Evolutionary conservation across 2,329 filamentous ascomycete genomes (phyloP).

Genomic region (Aspergillus tubingensis): DNA sequence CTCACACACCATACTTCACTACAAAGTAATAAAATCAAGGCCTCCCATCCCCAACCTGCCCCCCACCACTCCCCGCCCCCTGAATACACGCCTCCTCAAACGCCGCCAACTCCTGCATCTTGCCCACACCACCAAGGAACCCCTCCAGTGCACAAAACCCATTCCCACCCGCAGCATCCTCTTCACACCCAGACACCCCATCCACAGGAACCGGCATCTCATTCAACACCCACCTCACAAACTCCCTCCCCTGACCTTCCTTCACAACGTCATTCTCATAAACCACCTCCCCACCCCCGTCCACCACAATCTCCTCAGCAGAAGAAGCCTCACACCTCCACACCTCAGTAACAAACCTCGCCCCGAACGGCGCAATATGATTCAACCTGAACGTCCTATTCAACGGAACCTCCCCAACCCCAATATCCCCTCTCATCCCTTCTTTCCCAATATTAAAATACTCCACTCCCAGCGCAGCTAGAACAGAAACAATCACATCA

Average conservation of each 20-base stretch:
- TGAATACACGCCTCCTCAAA: slow-evolving; percentile 36
- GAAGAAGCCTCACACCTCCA: slow-evolving; percentile 49
- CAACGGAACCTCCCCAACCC: slow-evolving; percentile 39
- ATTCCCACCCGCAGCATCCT: slow-evolving; percentile 13
- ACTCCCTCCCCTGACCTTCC: slow-evolving; percentile 9
- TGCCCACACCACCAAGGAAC: slow-evolving; percentile 26
- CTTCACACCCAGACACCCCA: slow-evolving; percentile 29
- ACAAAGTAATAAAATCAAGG: slow-evolving; percentile 9
- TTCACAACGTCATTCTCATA: slow-evolving; percentile 25
- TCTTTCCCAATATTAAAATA: slow-evolving; percentile 47
- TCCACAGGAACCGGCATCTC: slow-evolving; percentile 30
- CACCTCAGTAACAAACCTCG: slow-evolving; percentile 57
- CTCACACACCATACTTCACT: neutral
- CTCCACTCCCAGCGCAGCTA: slow-evolving; percentile 57
- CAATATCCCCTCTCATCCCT: slow-evolving; percentile 28
- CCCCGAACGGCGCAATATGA: slow-evolving; percentile 57
- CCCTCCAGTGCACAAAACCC: slow-evolving; percentile 33
- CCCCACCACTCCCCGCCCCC: slow-evolving; percentile 22
- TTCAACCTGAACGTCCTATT: slow-evolving; percentile 53
- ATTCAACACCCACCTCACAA: slow-evolving; percentile 37
- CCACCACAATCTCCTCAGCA: slow-evolving; percentile 37
- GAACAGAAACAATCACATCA: slow-evolving; percentile 53
- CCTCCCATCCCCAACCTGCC: slow-evolving; percentile 30
- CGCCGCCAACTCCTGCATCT: slow-evolving; percentile 28
- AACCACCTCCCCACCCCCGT: slow-evolving; percentile 29